Conservation (phyloP, 768 basidiomycete genomes). For the Dioszegia hungarica region DNA sequence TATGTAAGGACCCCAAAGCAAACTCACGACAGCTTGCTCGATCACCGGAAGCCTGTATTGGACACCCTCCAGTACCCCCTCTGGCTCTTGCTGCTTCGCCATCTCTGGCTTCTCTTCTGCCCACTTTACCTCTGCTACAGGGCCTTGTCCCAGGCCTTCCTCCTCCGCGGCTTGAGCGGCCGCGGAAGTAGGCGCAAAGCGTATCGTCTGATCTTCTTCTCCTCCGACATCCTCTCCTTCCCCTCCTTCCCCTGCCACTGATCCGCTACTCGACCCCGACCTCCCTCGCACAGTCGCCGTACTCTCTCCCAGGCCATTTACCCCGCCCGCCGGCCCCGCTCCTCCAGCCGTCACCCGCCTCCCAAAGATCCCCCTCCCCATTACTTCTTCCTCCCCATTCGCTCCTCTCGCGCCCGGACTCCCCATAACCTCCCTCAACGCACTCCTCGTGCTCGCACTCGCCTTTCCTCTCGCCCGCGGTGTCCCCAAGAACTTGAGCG, state of each 20-base stretch:
- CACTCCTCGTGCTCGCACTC: background rate
- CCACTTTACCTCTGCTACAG: too few relatives aligned
- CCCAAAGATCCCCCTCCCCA: constrained; percentile 1
- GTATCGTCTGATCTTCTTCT: constrained; percentile 3
- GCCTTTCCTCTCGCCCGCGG: background rate
- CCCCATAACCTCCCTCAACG: background rate
- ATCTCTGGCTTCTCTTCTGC: background rate
- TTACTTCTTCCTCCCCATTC: background rate
- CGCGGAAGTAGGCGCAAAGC: background rate
- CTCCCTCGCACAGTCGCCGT: background rate
- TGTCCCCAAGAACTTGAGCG: constrained; percentile 1
- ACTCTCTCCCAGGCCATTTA: too few relatives aligned
- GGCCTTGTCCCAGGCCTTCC: too few relatives aligned
- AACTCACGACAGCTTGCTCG: background rate
- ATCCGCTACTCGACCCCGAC: background rate
- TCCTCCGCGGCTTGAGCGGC: background rate
- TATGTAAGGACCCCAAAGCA: too few relatives aligned
- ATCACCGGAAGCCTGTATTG: background rate
- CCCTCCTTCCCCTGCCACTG: background rate
- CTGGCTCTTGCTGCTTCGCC: background rate
- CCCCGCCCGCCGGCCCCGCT: background rate
- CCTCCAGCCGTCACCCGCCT: background rate
- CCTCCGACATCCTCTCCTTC: background rate
- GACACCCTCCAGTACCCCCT: background rate
- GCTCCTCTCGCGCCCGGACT: background rate